Base-by-base conservation (phyloP, 768 basidiomycete species). In the Xerocomellus chrysenteron region DNA sequence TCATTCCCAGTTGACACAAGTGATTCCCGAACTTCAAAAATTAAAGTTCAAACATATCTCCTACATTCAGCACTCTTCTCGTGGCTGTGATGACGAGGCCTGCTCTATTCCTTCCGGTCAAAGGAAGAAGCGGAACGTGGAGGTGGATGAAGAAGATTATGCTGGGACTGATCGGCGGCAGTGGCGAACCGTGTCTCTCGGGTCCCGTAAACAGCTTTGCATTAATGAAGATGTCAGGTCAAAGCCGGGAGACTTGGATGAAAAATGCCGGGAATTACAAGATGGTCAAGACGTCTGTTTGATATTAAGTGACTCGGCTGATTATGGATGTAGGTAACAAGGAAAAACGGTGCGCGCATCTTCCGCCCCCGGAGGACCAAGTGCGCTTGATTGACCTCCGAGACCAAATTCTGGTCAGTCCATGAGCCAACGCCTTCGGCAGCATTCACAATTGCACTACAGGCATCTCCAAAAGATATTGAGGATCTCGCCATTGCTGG, bases 401-500 rank as follows among this genome's bases (percentile, higher is more conserved):
- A 48, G 95, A 97, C 68, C 87, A 93, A 66, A 86, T 95, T 30
- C 74, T 97, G 65, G 94, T 89, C 37, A 3, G 61, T 58, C 45
- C 32, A 19, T 52, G 47, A 41, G 33, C 21, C 17, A 10, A 32
- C 5, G 40, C 24, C 28, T 50, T 39, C 17, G 11, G 30, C 12
- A 5, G 14, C 12, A 47, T 49, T 58, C 35, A 52, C n/a, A 44
- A 17, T 28, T 37, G 2, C 55, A 43, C 7, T 42, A 3, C 32
- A 95, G 94, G 91, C 94, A 0, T 79, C 82, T 2, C 91, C 94
- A 0, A 92, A 92, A 68, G 96, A 97, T 60, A 97, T 99, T 5
- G 96, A 98, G 69, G 95, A 98, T 61, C 81, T 98, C 16, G 90
- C 91, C 8, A 70, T 70, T 9, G 74, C 85, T 2, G 97, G 97